These are phyloP conservation scores for Psilocybe azurescens DNA, from an alignment of 768 basidiomycete genomes.

Conservation along the genomic window DNA sequence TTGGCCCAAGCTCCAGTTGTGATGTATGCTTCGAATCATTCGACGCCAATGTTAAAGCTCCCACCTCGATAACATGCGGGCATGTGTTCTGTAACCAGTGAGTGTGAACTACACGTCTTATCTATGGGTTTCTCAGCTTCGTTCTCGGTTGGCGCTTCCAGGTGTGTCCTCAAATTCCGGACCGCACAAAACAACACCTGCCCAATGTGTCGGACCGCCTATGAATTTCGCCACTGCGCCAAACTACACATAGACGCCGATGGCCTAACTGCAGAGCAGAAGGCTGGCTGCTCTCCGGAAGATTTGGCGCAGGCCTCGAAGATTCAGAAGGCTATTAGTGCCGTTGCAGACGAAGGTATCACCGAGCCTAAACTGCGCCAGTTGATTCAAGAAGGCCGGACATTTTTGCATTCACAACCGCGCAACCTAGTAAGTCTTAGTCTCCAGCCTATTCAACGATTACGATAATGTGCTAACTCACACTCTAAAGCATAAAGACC, in stretches of 20 bases:
- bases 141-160: slow-evolving; percentile 29
- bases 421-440: slow-evolving; percentile 48
- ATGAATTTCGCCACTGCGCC: slow-evolving; percentile 49
- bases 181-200: slow-evolving; percentile 39
- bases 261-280: slow-evolving; percentile 22
- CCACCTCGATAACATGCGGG: slow-evolving; percentile 72
- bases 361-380: slow-evolving; percentile 53
- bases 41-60: slow-evolving; percentile 53
- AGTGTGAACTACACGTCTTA: slow-evolving; percentile 22
- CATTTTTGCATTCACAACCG: slow-evolving; percentile 51
- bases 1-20: slow-evolving; percentile 69
- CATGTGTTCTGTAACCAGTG: slow-evolving; percentile 68
- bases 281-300: slow-evolving; percentile 28
- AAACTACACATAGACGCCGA: slow-evolving; percentile 68
- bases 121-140: slow-evolving; percentile 10
- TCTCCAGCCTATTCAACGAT: slow-evolving; percentile 8
- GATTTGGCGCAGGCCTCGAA: slow-evolving; percentile 51
- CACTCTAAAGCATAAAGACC: slow-evolving; percentile 49
- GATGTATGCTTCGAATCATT: slow-evolving; percentile 79
- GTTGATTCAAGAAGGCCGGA: slow-evolving; percentile 54
- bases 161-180: slow-evolving; percentile 59
- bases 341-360: slow-evolving; percentile 60
- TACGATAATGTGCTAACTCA: slow-evolving; percentile 10
- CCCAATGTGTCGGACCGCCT: slow-evolving; percentile 66
- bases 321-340: slow-evolving; percentile 59